Evolutionary conservation across 306 rosid genomes (phyloP).

Genomic region (Ziziphus jujuba): DNA sequence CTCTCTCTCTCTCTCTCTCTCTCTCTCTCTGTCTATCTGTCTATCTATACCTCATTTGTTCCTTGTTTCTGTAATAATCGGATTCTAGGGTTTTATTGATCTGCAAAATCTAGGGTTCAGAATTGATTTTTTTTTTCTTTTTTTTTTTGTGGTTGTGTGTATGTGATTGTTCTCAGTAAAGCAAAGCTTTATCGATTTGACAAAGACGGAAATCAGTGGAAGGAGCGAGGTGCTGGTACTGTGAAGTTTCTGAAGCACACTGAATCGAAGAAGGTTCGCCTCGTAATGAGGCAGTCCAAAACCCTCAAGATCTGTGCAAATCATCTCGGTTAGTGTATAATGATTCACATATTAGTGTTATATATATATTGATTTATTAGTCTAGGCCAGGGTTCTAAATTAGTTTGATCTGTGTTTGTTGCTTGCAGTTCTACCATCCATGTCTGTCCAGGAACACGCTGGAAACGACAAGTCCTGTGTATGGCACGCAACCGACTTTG

Average conservation of each 20-base stretch:
- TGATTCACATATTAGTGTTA: not conserved
- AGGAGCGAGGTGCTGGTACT: slow-evolving; percentile 87
- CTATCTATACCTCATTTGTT: not conserved
- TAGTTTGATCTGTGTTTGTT: not conserved
- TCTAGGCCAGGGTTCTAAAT: slow-evolving; percentile 2
- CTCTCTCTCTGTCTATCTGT: not conserved
- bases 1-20: not conserved
- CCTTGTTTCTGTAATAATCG: not conserved
- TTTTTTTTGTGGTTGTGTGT: not conserved
- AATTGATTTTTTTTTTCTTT: not conserved
- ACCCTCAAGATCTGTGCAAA: slow-evolving; percentile 94
- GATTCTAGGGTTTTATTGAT: slow-evolving; percentile 12
- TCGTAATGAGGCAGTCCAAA: slow-evolving; percentile 88
- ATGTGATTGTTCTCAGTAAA: slow-evolving; percentile 43
- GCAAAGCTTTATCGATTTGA: slow-evolving; percentile 94
- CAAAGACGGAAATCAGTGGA: slow-evolving; percentile 86
- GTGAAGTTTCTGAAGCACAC: slow-evolving; percentile 80
- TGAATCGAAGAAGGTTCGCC: slow-evolving; percentile 64
- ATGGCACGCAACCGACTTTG: slow-evolving; percentile 94
- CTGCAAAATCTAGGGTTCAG: slow-evolving; percentile 6
- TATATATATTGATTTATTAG: not conserved
- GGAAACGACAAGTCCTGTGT: slow-evolving; percentile 95
- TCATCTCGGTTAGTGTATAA: slow-evolving; percentile 59
- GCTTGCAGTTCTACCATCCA: slow-evolving; percentile 61
- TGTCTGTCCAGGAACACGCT: slow-evolving; percentile 90